phyloP scores from a whole-genome alignment of 2,329 filamentous ascomycete genomes.

The Fusarium robinianum region DNA sequence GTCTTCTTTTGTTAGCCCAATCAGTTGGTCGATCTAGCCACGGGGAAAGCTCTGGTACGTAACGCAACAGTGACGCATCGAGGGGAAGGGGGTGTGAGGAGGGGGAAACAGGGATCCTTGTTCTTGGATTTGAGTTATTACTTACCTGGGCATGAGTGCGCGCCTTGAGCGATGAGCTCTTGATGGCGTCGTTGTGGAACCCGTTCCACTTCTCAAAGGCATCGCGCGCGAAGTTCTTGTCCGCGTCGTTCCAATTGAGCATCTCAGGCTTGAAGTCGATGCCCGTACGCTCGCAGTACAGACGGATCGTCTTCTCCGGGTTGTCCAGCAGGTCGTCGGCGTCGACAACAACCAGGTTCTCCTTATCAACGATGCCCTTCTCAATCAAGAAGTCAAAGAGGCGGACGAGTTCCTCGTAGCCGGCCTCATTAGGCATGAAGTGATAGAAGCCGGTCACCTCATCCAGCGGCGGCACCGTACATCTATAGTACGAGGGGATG shows the following conservation, averaged over 20 bases:
- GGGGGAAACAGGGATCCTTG: too few relatives aligned
- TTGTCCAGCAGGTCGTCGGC: constrained; percentile 92
- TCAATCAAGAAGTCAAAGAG: constrained; percentile 83
- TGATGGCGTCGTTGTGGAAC: constrained; percentile 93
- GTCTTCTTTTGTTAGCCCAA: constrained; percentile 54
- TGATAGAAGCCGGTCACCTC: constrained; percentile 81
- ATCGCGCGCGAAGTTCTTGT: constrained; percentile 71
- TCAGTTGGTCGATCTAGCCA: constrained; percentile 29
- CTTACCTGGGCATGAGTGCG: constrained; percentile 66
- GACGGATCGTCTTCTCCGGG: constrained; percentile 73
- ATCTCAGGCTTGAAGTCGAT: constrained; percentile 76
- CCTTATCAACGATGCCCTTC: constrained; percentile 71
- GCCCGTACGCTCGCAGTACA: constrained; percentile 81
- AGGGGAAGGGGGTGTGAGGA: constrained; percentile 10
- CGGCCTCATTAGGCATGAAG: constrained; percentile 87
- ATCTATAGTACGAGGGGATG: constrained; percentile 93
- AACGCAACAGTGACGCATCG: constrained; percentile 29
- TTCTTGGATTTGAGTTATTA: too few relatives aligned
- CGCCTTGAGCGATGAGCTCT: constrained; percentile 75
- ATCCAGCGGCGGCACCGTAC: constrained; percentile 85
- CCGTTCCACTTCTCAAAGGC: constrained; percentile 97
- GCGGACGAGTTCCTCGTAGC: constrained; percentile 84
- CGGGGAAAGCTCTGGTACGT: constrained; percentile 26
- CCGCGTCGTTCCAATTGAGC: constrained; percentile 81
- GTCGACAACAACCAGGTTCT: constrained; percentile 82